phyloP scores from a whole-genome alignment of 2,329 filamentous ascomycete genomes.

The Tolypocladium cylindrosporum region DNA sequence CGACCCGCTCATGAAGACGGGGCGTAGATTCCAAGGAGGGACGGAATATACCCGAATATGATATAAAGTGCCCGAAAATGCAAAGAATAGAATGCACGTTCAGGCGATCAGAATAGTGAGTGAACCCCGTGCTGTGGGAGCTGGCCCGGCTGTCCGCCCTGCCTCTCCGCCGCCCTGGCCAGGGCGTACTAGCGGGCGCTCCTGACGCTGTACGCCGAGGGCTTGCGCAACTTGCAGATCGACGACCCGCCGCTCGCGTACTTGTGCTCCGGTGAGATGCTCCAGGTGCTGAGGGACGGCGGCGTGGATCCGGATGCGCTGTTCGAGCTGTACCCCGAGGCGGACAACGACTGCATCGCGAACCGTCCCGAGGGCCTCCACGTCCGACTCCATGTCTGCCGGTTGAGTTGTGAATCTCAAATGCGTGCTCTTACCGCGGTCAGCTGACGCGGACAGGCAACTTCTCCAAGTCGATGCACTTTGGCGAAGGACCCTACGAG shows the following conservation, averaged over 20 bases:
- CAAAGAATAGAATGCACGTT: too few species aligned
- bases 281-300: conserved; percentile 43
- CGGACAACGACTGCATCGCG: conserved; percentile 62
- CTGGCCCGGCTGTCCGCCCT: conserved; percentile 25
- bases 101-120: neutral
- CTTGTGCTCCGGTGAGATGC: conserved; percentile 61
- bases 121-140: conserved; percentile 27
- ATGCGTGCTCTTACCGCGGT: conserved; percentile 12
- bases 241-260: conserved; percentile 55
- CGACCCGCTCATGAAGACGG: too few species aligned
- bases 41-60: too few species aligned
- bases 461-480: conserved; percentile 53
- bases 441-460: conserved; percentile 35
- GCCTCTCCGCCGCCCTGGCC: conserved; percentile 45
- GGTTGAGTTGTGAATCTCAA: conserved; percentile 12
- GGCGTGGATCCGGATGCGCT: conserved; percentile 54
- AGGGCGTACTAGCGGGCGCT: conserved; percentile 45
- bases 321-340: conserved; percentile 59
- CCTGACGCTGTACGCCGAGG: conserved; percentile 42
- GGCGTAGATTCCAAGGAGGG: too few species aligned
- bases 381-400: conserved; percentile 56
- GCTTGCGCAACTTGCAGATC: conserved; percentile 47
- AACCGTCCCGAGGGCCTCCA: conserved; percentile 56
- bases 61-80: too few species aligned
- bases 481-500: conserved; percentile 55